A percentile compares a stretch with the other conserved stretches of the same genome.
phyloP scores from a whole-genome alignment of 2,329 filamentous ascomycete genomes.

The Hymenoscyphus repandus region DNA sequence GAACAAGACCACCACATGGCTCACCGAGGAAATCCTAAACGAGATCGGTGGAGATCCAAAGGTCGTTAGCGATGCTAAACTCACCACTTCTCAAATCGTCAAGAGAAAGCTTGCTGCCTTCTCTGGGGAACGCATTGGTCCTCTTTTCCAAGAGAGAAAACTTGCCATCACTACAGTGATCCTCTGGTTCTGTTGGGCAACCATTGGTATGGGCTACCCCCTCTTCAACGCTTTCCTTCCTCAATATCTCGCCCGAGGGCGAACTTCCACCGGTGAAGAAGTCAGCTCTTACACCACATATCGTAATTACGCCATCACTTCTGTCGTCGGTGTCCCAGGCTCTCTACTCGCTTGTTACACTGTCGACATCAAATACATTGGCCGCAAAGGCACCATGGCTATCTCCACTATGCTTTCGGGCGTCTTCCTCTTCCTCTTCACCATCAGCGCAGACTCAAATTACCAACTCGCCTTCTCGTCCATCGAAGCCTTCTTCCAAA shows the following conservation, averaged over 20 bases:
- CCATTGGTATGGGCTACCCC: slow-evolving; percentile 81
- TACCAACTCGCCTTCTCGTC: slow-evolving; percentile 62
- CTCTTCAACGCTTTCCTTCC: slow-evolving; percentile 90
- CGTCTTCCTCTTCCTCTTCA: slow-evolving; percentile 65
- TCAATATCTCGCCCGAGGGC: slow-evolving; percentile 67
- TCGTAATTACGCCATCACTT: slow-evolving; percentile 78
- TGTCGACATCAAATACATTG: slow-evolving; percentile 60
- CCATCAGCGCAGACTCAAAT: slow-evolving; percentile 48
- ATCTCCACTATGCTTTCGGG: slow-evolving; percentile 62
- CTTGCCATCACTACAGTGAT: slow-evolving; percentile 47
- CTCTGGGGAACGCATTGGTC: slow-evolving; percentile 59
- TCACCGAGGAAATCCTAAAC: slow-evolving; percentile 65
- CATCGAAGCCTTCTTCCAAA: slow-evolving; percentile 66
- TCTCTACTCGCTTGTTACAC: slow-evolving; percentile 69
- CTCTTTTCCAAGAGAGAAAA: slow-evolving; percentile 55
- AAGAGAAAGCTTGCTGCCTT: slow-evolving; percentile 54
- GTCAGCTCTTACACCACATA: slow-evolving; percentile 51
- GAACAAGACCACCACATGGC: slow-evolving; percentile 66
- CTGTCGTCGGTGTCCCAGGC: slow-evolving; percentile 70
- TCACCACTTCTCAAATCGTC: slow-evolving; percentile 19
- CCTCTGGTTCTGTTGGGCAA: slow-evolving; percentile 77
- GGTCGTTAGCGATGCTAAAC: slow-evolving; percentile 3
- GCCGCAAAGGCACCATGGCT: slow-evolving; percentile 68
- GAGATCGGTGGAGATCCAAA: slow-evolving; percentile 42
- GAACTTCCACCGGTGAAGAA: slow-evolving; percentile 27